Base-by-base conservation (phyloP, 2,329 filamentous ascomycete genomes). In the Parafenestella ontariensis region DNA sequence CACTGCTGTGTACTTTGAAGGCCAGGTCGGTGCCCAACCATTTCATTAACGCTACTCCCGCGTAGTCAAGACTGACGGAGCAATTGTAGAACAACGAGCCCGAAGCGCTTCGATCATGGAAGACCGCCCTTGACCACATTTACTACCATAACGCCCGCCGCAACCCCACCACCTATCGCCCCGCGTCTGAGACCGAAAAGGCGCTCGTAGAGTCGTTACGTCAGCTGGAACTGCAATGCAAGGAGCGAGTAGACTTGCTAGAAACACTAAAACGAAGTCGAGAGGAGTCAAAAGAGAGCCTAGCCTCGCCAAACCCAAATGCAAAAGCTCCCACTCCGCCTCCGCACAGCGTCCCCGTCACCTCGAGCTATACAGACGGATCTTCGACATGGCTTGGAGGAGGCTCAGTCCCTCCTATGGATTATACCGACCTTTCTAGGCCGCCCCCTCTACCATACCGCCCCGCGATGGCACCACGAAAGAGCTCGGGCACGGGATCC, bases 1-100 rank as follows among this genome's bases (percentile, higher is more conserved):
- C 13, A 98, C 93, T 1, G 94, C 94, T 34, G 91, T 96, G 48
- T 97, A 96, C 79, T 97, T 96, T 76, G 95, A 99, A 79, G 87
- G 89, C 74, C 89, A 96, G 86, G 92, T 96, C 28, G 47, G 78
- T 62, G 64, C 45, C 54, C 46, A 45, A 36, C 50, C 41, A 41
- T 43, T n/a, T 33, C 21, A 11, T 31, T 13, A 31, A 29, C 21
- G 40, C 23, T 45, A 20, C 28, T 29, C 24, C 37, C 20, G 26
- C 15, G 17, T n/a, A n/a, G n/a, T n/a, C 46, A 28, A 18, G 26
- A 28, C 55, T 55, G 41, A 59, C 34, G 13, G 28, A 13, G 21
- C n/a, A 8, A 21, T 34, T 42, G 23, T 61, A 97, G 92, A 92
- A 91, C 64, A 94, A 97, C 74, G 93, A 98, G 79, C 81, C 84